Conservation (phyloP, 1,284 basidiomycete species). For the Grifola frondosa region DNA sequence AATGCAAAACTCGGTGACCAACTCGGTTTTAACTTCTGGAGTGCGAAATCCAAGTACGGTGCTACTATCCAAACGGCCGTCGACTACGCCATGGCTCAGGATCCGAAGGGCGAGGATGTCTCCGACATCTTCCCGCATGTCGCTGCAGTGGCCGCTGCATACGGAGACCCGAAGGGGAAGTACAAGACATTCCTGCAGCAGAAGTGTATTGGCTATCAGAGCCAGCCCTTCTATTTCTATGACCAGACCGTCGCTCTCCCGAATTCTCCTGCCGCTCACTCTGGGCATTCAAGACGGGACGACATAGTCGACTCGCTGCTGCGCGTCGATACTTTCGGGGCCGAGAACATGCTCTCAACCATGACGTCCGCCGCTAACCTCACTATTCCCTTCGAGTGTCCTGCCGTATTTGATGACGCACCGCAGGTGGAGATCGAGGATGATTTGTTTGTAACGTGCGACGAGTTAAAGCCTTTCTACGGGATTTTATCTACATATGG, state of each 20-base stretch:
- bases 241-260: constrained; percentile 40
- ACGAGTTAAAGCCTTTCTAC: constrained; percentile 44
- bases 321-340: background rate
- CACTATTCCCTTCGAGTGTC: constrained; percentile 41
- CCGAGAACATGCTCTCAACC: background rate
- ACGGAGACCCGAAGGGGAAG: constrained; percentile 54
- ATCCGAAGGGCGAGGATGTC: constrained; percentile 45
- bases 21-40: constrained; percentile 53
- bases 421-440: constrained; percentile 47
- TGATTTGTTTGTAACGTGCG: constrained; percentile 48
- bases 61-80: constrained; percentile 57
- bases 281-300: constrained; percentile 17
- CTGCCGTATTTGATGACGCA: constrained; percentile 37
- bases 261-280: constrained; percentile 29
- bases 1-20: constrained; percentile 57
- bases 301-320: constrained; percentile 1
- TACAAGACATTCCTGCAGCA: constrained; percentile 51
- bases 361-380: background rate
- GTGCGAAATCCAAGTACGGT: constrained; percentile 46
- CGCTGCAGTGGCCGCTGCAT: constrained; percentile 50
- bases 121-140: constrained; percentile 52
- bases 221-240: constrained; percentile 51
- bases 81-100: constrained; percentile 49
- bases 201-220: constrained; percentile 39
- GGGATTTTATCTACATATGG: constrained; percentile 7